A percentile compares a stretch with the other conserved stretches of the same genome.
phyloP scores from a whole-genome alignment of 371 early-diverging fungal species.

The Blakeslea trispora region DNA sequence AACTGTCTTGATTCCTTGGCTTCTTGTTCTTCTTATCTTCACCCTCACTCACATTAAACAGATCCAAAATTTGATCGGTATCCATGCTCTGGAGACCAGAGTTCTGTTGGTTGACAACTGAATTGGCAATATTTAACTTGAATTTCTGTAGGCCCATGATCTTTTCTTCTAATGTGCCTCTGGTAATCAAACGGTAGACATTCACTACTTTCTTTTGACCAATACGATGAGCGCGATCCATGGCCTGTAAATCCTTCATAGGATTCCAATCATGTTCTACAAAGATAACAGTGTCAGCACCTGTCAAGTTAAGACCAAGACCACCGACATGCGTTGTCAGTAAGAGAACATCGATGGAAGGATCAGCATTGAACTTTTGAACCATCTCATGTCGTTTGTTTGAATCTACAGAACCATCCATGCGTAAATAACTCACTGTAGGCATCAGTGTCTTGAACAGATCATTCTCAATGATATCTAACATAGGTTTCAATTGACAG shows the following conservation, averaged over 20 bases:
- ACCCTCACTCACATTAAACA: constrained; percentile 74
- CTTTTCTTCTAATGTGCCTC: constrained; percentile 94
- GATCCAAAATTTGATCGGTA: constrained; percentile 91
- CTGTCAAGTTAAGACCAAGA: constrained; percentile 97
- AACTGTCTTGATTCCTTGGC: constrained; percentile 22
- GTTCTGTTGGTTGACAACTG: constrained; percentile 98
- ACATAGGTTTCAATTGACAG: constrained; percentile 95
- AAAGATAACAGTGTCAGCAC: constrained; percentile 99
- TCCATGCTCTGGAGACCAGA: constrained; percentile 91
- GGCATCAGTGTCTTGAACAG: constrained; percentile 85
- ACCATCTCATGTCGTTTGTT: constrained; percentile 89
- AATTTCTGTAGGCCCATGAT: constrained; percentile 99
- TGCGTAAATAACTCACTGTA: constrained; percentile 87
- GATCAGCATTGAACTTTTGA: constrained; percentile 93
- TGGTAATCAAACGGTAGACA: constrained; percentile 90
- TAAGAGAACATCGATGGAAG: constrained; percentile 93
- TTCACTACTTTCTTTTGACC: constrained; percentile 98
- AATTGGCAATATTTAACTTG: constrained; percentile 98
- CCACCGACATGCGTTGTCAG: constrained; percentile 99
- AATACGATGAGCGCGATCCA: constrained; percentile 97
- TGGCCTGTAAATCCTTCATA: constrained; percentile 95
- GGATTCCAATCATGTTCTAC: constrained; percentile 99
- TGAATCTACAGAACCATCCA: constrained; percentile 95
- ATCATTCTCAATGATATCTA: constrained; percentile 95
- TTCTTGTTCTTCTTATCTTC: constrained; percentile 42